Conservation (phyloP, 331 rosid species). For the Prunus yedoensis region DNA sequence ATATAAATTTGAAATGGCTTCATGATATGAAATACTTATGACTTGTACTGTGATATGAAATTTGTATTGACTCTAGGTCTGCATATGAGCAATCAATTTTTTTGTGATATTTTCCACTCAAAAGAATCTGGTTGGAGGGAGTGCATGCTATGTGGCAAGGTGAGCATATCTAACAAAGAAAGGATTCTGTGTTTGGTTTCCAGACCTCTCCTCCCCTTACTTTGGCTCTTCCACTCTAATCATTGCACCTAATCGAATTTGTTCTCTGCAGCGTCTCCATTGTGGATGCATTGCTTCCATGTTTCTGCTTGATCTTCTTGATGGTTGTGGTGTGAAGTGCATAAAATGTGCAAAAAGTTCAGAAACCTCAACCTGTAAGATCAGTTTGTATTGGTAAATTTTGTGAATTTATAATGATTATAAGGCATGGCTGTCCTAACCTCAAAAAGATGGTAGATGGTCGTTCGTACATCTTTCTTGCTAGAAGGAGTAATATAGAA, state of each 20-base stretch:
- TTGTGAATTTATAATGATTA: neutral
- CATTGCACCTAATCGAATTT: conserved; percentile 15
- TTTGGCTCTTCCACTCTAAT: conserved; percentile 1
- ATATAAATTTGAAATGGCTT: neutral
- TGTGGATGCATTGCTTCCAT: conserved; percentile 89
- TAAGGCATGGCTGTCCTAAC: neutral
- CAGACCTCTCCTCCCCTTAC: neutral
- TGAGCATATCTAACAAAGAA: conserved; percentile 19
- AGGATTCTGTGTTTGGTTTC: neutral
- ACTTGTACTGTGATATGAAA: neutral
- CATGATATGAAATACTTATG: neutral
- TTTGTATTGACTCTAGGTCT: conserved; percentile 49
- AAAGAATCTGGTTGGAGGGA: conserved; percentile 97
- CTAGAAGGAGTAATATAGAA: neutral
- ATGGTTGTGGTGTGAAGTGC: conserved; percentile 85
- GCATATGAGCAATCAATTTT: conserved; percentile 77
- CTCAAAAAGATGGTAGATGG: neutral
- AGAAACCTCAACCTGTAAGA: conserved; percentile 60
- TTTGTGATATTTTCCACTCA: conserved; percentile 75
- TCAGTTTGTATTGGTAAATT: conserved; percentile 4
- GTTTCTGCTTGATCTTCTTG: conserved; percentile 74
- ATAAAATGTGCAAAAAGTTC: conserved; percentile 54
- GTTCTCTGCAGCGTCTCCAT: conserved; percentile 73
- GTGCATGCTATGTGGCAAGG: conserved; percentile 84
- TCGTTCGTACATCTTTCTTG: neutral